Conservation (phyloP, 768 basidiomycete genomes). For the Daedaleopsis nitida region DNA sequence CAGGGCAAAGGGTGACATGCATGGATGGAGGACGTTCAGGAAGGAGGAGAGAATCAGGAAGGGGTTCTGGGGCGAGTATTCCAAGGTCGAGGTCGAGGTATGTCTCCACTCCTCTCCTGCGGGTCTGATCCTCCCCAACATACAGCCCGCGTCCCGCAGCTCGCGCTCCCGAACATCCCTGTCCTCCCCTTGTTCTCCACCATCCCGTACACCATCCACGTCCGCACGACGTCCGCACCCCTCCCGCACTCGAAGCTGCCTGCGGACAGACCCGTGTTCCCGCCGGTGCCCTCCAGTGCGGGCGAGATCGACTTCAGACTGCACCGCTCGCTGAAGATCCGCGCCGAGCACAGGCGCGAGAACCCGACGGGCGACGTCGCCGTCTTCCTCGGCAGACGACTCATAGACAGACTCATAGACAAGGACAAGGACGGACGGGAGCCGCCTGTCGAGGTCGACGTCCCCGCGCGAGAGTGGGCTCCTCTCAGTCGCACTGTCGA, state of each 20-base stretch:
- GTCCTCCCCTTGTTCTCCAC: constrained; percentile 9
- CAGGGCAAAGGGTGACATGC: neutral
- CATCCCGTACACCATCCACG: constrained; percentile 19
- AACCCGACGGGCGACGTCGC: neutral
- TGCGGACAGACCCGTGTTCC: constrained; percentile 11
- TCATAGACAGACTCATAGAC: too few species aligned
- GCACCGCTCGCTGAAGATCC: constrained; percentile 2
- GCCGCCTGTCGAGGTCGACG: neutral
- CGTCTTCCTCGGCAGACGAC: neutral
- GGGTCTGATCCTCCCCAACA: too few species aligned
- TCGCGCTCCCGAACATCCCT: constrained; percentile 10
- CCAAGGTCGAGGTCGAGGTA: constrained; percentile 18
- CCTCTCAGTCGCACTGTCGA: neutral
- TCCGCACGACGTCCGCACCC: constrained; percentile 10
- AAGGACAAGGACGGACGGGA: neutral
- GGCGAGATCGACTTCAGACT: constrained; percentile 15
- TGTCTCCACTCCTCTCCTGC: neutral
- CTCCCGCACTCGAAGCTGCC: constrained; percentile 3
- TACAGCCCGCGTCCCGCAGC: constrained; percentile 1
- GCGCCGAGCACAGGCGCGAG: neutral
- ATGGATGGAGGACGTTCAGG: neutral
- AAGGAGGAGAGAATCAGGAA: constrained; percentile 13
- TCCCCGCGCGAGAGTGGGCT: neutral
- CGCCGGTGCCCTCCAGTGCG: neutral
- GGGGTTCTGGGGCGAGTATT: constrained; percentile 23